These are phyloP conservation scores for Fusarium sororula DNA, from an alignment of 2,329 filamentous ascomycete species.

Conservation along the genomic window DNA sequence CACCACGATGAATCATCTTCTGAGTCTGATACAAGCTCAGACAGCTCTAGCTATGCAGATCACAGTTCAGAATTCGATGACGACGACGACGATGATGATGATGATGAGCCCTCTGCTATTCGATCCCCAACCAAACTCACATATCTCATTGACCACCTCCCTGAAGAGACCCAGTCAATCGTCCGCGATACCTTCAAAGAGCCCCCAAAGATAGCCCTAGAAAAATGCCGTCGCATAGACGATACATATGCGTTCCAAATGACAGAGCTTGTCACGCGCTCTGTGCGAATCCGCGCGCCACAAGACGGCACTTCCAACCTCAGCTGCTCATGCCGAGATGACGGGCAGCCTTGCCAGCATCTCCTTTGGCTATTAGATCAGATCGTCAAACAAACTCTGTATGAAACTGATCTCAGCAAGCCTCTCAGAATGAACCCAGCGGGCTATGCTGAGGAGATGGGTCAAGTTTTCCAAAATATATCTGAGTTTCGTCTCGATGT, in stretches of 20 bases:
- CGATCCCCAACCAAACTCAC: slow-evolving; percentile 52
- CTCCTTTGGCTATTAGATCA: slow-evolving; percentile 65
- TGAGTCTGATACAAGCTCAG: slow-evolving; percentile 40
- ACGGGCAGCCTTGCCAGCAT: slow-evolving; percentile 57
- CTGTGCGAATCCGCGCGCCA: slow-evolving; percentile 58
- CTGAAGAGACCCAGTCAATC: slow-evolving; percentile 47
- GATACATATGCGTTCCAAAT: slow-evolving; percentile 65
- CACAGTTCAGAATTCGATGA: slow-evolving; percentile 46
- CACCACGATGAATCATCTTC: slow-evolving; percentile 40
- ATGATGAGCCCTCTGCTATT: slow-evolving; percentile 44
- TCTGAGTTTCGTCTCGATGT: slow-evolving; percentile 61
- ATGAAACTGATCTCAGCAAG: slow-evolving; percentile 48
- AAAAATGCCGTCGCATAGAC: slow-evolving; percentile 58
- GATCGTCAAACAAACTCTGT: slow-evolving; percentile 58
- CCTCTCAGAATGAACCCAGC: slow-evolving; percentile 54
- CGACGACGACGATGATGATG: slow-evolving; percentile 43
- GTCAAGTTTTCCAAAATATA: slow-evolving; percentile 59
- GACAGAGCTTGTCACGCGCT: slow-evolving; percentile 62
- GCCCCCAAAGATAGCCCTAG: slow-evolving; percentile 59
- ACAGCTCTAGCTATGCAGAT: slow-evolving; percentile 27
- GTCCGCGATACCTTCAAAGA: slow-evolving; percentile 58
- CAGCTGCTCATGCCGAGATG: slow-evolving; percentile 57
- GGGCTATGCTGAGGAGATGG: slow-evolving; percentile 58
- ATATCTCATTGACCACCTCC: slow-evolving; percentile 54
- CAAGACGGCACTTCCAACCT: slow-evolving; percentile 53